Percentiles rank a stretch among this genome's conserved stretches.
phyloP scores from a whole-genome alignment of 2,329 filamentous ascomycete genomes.

The Neocatenulostroma microsporum region DNA sequence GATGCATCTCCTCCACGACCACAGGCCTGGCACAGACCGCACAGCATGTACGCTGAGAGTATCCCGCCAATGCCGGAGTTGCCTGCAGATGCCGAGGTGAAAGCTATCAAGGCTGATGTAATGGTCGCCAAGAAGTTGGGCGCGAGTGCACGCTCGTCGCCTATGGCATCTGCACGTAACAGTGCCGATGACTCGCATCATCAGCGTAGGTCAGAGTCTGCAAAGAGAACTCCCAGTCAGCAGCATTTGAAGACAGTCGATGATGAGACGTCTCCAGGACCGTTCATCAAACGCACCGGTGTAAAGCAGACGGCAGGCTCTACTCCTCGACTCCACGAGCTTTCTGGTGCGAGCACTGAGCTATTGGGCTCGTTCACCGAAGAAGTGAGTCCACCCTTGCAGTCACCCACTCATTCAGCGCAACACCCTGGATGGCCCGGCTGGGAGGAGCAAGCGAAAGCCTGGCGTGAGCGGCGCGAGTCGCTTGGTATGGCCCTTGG shows the following conservation, averaged over 20 bases:
- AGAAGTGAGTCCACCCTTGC: background rate
- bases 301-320: too few species aligned
- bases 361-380: slow-evolving; percentile 7
- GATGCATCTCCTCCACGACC: slow-evolving; percentile 7
- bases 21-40: slow-evolving; percentile 2
- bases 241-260: background rate
- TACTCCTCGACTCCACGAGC: slow-evolving; percentile 8
- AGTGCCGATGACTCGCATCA: slow-evolving; percentile 12
- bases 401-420: slow-evolving; percentile 15
- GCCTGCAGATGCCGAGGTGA: slow-evolving; percentile 22
- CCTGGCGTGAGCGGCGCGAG: slow-evolving; percentile 24
- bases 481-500: slow-evolving; percentile 13
- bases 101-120: slow-evolving; percentile 19
- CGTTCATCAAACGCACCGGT: too few species aligned
- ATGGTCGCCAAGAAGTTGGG: slow-evolving; percentile 22
- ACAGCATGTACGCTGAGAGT: slow-evolving; percentile 17
- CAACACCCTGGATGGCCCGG: slow-evolving; percentile 19
- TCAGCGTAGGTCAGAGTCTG: slow-evolving; percentile 2
- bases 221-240: background rate
- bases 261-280: background rate
- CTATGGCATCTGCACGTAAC: slow-evolving; percentile 15
- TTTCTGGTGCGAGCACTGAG: slow-evolving; percentile 10
- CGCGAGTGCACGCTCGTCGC: slow-evolving; percentile 15
- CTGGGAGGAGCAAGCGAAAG: slow-evolving; percentile 25
- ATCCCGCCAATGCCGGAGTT: slow-evolving; percentile 26